These are phyloP conservation scores for Tetrahymena borealis DNA, from an alignment of 73 alveolate species.

Conservation along the genomic window DNA sequence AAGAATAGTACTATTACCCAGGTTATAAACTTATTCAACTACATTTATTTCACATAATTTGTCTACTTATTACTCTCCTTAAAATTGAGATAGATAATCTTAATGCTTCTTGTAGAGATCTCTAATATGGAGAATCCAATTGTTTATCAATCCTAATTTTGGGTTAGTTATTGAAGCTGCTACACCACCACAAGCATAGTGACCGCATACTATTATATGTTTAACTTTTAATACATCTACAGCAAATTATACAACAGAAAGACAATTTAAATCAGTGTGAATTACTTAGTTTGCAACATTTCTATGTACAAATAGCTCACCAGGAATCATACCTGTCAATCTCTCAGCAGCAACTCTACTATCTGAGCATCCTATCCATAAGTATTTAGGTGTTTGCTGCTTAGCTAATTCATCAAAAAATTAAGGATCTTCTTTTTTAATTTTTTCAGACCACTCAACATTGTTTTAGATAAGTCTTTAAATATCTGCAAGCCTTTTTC, in stretches of 20 bases:
- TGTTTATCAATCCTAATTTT: neutral
- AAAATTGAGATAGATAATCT: neutral
- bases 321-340: constrained; percentile 12
- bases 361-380: constrained; percentile 40
- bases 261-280: constrained; percentile 15
- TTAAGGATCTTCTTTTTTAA: constrained; percentile 5
- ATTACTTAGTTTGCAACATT: constrained; percentile 15
- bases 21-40: neutral
- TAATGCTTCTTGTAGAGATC: neutral
- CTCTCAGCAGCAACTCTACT: constrained; percentile 27
- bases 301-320: constrained; percentile 16
- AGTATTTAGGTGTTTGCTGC: constrained; percentile 22
- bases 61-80: neutral
- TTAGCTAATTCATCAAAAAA: constrained; percentile 20
- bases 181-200: constrained; percentile 35
- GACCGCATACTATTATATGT: constrained; percentile 23
- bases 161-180: constrained; percentile 23
- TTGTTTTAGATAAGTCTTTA: neutral
- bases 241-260: constrained; percentile 26
- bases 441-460: neutral
- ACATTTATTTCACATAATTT: neutral
- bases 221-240: constrained; percentile 33
- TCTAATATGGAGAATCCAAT: neutral
- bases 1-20: neutral
- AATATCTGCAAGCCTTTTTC: neutral